phyloP scores from a whole-genome alignment of 2,329 filamentous ascomycete species.

The Amphichorda felina region DNA sequence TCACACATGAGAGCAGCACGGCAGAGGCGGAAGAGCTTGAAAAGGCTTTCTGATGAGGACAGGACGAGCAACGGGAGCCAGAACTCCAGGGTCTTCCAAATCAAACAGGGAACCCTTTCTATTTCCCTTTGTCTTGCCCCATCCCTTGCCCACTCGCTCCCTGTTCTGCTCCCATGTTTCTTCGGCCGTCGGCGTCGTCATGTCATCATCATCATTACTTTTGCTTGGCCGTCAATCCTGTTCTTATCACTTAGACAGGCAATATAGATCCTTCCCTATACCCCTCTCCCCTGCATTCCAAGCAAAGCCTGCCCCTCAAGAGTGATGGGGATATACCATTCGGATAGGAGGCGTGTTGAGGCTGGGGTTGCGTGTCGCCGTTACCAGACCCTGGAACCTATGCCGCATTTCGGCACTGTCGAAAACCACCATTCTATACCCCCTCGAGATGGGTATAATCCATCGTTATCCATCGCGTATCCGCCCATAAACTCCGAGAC shows the following conservation, averaged over 20 bases:
- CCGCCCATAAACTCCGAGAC: too few relatives aligned
- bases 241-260: background rate
- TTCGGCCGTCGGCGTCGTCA: conserved; percentile 2
- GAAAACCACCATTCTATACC: too few relatives aligned
- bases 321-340: too few relatives aligned
- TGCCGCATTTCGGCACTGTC: too few relatives aligned
- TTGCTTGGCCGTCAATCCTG: conserved; percentile 1
- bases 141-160: background rate
- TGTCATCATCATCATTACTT: conserved; percentile 2
- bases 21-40: background rate
- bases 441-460: too few relatives aligned
- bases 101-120: background rate
- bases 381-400: too few relatives aligned
- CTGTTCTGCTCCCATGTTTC: background rate
- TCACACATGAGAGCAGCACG: background rate
- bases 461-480: too few relatives aligned
- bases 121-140: background rate
- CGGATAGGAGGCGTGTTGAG: too few relatives aligned
- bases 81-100: background rate
- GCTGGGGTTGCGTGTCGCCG: too few relatives aligned
- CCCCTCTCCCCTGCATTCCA: background rate
- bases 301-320: too few relatives aligned
- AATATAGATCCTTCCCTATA: background rate
- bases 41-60: conserved; percentile 1
- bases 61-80: background rate